phyloP scores from a whole-genome alignment of 2,329 filamentous ascomycete genomes.

The Coleophoma cylindrospora region DNA sequence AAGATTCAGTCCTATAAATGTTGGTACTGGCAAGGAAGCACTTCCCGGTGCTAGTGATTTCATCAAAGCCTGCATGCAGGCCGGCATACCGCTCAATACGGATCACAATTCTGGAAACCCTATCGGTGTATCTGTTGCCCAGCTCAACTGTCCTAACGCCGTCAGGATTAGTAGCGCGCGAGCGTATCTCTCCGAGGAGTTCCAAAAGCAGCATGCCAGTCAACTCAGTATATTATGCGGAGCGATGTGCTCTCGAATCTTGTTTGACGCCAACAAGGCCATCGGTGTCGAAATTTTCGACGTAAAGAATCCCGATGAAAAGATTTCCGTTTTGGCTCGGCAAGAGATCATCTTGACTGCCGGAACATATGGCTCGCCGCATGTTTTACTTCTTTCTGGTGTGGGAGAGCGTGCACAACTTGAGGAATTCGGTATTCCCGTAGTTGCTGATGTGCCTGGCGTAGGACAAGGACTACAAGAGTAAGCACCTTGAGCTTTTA shows the following conservation, averaged over 20 bases:
- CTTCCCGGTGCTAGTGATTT: neutral
- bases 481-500: neutral
- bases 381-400: slow-evolving; percentile 25
- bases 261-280: neutral
- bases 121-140: neutral
- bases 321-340: slow-evolving; percentile 1
- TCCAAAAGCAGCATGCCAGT: neutral
- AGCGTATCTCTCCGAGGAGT: neutral
- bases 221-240: neutral
- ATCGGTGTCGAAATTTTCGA: neutral
- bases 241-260: neutral
- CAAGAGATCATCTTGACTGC: slow-evolving; percentile 21
- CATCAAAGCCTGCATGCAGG: neutral
- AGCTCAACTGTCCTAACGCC: neutral
- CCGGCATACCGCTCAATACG: neutral
- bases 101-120: slow-evolving; percentile 1
- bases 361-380: slow-evolving; percentile 18
- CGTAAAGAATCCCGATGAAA: neutral
- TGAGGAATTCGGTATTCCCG: slow-evolving; percentile 4
- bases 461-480: slow-evolving; percentile 9
- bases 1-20: neutral
- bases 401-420: slow-evolving; percentile 15
- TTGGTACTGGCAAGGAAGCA: neutral
- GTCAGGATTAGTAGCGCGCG: neutral
- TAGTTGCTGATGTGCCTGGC: slow-evolving; percentile 5